Evolutionary conservation across 2,329 filamentous ascomycete genomes (phyloP).

Genomic region (Verticillium albo-atrum): DNA sequence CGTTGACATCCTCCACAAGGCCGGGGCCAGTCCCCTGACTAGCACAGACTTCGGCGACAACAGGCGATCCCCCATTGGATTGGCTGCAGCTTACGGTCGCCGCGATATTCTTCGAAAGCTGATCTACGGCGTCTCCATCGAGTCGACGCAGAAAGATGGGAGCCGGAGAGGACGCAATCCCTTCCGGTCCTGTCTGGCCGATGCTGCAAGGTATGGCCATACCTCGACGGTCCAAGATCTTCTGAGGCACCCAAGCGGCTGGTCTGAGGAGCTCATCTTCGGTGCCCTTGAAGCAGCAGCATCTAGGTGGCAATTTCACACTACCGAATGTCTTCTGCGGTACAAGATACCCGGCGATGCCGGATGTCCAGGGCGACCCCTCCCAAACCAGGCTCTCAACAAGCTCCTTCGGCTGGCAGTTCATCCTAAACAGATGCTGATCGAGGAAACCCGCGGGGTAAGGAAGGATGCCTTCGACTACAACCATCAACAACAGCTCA

Average conservation of each 20-base stretch:
- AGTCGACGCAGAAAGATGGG: neutral
- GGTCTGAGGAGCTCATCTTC: conserved; percentile 4
- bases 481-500: conserved; percentile 12
- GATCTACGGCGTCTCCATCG: neutral
- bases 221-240: conserved; percentile 10
- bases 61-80: neutral
- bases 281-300: conserved; percentile 9
- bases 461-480: conserved; percentile 8
- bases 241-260: conserved; percentile 10
- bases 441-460: neutral
- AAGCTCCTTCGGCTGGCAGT: neutral
- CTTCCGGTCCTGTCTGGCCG: conserved; percentile 3
- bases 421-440: neutral
- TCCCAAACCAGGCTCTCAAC: conserved; percentile 2
- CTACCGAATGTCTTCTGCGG: conserved; percentile 5
- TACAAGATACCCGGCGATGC: neutral
- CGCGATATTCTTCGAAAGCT: neutral
- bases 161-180: neutral
- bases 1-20: conserved; percentile 16
- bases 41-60: neutral
- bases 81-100: neutral
- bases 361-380: neutral
- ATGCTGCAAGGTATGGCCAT: conserved; percentile 11
- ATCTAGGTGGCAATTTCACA: conserved; percentile 9
- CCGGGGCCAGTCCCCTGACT: conserved; percentile 16